Percentiles rank a stretch among this genome's conserved stretches.
phyloP scores from a whole-genome alignment of 257 asterid species.

The Phtheirospermum japonicum region DNA sequence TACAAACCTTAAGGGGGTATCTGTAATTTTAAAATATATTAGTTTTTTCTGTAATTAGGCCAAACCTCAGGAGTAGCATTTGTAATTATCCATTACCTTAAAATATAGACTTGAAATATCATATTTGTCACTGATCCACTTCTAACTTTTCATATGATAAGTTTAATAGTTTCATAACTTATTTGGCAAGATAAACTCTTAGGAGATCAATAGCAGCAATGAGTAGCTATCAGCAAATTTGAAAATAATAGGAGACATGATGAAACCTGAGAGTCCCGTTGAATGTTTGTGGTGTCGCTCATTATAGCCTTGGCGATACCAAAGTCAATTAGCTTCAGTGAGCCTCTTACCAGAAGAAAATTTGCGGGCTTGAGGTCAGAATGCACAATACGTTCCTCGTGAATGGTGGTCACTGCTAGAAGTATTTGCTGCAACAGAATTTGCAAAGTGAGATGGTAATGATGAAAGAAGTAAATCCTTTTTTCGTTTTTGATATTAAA shows the following conservation, averaged over 20 bases:
- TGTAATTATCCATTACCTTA: not conserved
- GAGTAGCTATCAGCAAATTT: not conserved
- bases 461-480: slow-evolving; percentile 10
- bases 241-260: slow-evolving; percentile 12
- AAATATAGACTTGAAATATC: not conserved
- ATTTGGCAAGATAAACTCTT: not conserved
- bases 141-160: not conserved
- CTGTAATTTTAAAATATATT: not conserved
- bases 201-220: no score
- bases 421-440: slow-evolving; percentile 78
- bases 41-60: not conserved
- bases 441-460: slow-evolving; percentile 12
- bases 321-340: slow-evolving; percentile 93
- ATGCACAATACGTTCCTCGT: slow-evolving; percentile 97
- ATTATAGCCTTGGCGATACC: slow-evolving; percentile 97
- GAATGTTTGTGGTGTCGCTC: slow-evolving; percentile 98
- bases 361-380: slow-evolving; percentile 99
- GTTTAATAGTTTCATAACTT: not conserved
- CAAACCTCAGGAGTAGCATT: not conserved
- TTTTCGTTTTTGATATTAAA: slow-evolving; percentile 10
- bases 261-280: slow-evolving; percentile 93
- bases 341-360: slow-evolving; percentile 94
- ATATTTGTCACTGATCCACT: not conserved
- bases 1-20: not conserved
- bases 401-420: slow-evolving; percentile 91